Evolutionary conservation across 2,329 filamentous ascomycete species (phyloP).

Genomic region (Delphinella strobiligena): DNA sequence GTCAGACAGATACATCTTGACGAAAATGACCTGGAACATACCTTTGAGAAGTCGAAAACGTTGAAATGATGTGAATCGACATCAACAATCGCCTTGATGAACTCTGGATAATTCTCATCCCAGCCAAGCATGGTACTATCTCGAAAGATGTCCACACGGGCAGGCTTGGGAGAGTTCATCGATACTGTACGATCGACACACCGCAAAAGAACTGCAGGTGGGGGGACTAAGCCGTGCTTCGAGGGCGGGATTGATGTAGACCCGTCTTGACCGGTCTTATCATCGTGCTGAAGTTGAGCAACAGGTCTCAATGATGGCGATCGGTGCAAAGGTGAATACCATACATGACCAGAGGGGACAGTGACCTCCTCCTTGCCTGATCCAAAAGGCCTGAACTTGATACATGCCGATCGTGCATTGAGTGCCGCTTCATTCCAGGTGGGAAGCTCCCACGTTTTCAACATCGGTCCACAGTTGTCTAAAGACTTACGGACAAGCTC

Average conservation of each 20-base stretch:
- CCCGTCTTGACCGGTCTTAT: no score
- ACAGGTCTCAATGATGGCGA: no score
- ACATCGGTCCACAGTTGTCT: background rate
- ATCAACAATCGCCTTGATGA: background rate
- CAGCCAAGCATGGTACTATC: background rate
- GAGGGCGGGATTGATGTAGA: no score
- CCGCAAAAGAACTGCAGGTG: background rate
- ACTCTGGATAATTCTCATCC: background rate
- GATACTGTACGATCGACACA: background rate
- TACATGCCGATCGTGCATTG: background rate
- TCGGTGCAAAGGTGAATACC: background rate
- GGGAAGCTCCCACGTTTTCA: background rate
- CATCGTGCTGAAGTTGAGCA: no score
- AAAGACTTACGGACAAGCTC: constrained; percentile 1
- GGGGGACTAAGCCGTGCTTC: no score
- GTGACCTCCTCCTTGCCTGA: background rate
- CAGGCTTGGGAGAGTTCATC: background rate
- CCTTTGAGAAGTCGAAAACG: background rate
- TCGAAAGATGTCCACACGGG: background rate
- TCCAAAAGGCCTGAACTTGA: no score
- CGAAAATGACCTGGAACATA: background rate
- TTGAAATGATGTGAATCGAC: background rate
- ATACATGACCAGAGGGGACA: background rate
- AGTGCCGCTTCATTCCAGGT: background rate
- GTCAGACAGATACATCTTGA: background rate